Base-by-base conservation (phyloP, 176 grass and related monocot species). In the Pontederia crassipes region DNA sequence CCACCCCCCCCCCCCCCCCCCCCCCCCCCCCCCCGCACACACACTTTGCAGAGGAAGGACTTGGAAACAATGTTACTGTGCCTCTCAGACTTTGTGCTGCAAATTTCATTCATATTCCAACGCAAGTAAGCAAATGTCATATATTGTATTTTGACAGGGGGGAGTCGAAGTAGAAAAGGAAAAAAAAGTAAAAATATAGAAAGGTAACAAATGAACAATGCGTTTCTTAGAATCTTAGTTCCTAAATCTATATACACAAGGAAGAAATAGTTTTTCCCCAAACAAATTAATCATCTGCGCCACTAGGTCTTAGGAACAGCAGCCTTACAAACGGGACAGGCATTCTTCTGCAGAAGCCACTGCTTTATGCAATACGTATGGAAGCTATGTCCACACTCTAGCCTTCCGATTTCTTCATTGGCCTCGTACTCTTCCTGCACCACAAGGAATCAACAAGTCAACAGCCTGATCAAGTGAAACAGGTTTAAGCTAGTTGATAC, bases 341-440 rank as follows among this genome's bases (percentile, higher is more conserved):
- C 75, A 56, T 97, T 97, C 84, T 97, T 97, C 74, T 72, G 79
- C 67, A 74, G 75, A 58, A 97, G 93, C 93, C 87, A 97, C 48
- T 91, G 93, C 40, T 91, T 97, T 58, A 97, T 91, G 81, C 93
- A 97, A 13, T 83, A 79, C 71, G 88, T 74, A 46, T 97, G 93
- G 54, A 85, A 97, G 73, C 67, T 72, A 74, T 91, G 93, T 2
- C 87, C 84, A 46, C 93, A 97, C 52, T 60, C 78, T 28, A 97
- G 72, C 54, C 50, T 97, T 74, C 93, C 92, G 29, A 79, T 69
- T 32, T 91, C 87, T 8, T 85, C 87, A 2, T 72, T 78, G 12
- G 48, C 56, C 74, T 88, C 79, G 28, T 88, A 91, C 35, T 97
- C 87, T 76, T 97, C 93, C 93, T 97, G 78, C 51, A 49, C 17